A percentile compares a stretch with the other conserved stretches of the same genome.
Conservation (phyloP, 306 rosid species). For the Malus orientalis region DNA sequence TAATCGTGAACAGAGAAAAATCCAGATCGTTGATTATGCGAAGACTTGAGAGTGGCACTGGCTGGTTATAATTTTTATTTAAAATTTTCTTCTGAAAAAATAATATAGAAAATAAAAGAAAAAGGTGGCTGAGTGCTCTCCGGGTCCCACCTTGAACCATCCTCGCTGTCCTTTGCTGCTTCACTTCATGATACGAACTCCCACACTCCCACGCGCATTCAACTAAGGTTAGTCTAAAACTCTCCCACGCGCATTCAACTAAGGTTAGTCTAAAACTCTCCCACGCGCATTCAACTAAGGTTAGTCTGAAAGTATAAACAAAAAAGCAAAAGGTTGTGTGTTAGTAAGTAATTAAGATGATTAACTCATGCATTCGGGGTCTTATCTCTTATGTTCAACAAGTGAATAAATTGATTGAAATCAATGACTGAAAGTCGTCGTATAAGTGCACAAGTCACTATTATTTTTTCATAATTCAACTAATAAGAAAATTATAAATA, state of each 20-base stretch:
- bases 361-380: no score
- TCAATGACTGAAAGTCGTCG: no score
- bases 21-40: background rate
- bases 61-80: background rate
- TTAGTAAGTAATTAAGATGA: background rate
- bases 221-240: background rate
- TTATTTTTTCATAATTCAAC: no score
- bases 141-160: background rate
- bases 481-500: no score
- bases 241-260: no score
- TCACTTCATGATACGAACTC: background rate
- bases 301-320: background rate
- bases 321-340: no score
- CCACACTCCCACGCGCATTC: background rate
- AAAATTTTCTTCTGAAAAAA: background rate
- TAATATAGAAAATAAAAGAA: background rate
- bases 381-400: accelerated
- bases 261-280: background rate
- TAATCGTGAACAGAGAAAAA: background rate
- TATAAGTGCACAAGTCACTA: no score
- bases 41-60: background rate
- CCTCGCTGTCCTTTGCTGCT: background rate
- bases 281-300: background rate
- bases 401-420: no score
- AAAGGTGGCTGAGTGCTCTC: background rate